phyloP scores from a whole-genome alignment of 2,329 filamentous ascomycete genomes.

The Aspergillus sp. region DNA sequence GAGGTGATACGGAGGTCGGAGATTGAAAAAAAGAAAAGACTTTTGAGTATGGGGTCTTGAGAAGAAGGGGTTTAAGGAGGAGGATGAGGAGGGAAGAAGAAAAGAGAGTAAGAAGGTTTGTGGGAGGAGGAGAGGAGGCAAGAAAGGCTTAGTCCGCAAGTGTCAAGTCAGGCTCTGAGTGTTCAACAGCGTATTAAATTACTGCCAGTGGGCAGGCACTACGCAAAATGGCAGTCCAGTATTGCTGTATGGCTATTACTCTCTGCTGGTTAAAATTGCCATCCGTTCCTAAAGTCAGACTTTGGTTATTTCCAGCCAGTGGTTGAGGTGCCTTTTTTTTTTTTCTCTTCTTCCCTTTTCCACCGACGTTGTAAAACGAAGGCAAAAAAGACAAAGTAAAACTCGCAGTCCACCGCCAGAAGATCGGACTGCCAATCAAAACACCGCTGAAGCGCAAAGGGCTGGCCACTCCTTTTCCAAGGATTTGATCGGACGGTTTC shows the following conservation, averaged over 20 bases:
- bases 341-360: background rate
- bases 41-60: conserved; percentile 10
- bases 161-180: background rate
- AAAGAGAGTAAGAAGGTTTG: conserved; percentile 19
- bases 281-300: background rate
- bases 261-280: background rate
- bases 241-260: conserved; percentile 1
- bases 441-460: background rate
- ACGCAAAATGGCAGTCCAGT: background rate
- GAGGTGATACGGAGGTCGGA: conserved; percentile 11
- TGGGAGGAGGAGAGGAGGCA: conserved; percentile 18
- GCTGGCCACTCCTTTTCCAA: conserved; percentile 3
- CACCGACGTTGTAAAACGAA: background rate
- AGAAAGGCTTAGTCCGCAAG: conserved; percentile 18
- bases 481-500: background rate
- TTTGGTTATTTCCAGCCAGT: background rate
- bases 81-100: conserved; percentile 29
- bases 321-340: conserved; percentile 3
- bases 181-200: conserved; percentile 6
- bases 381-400: conserved; percentile 6
- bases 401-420: background rate
- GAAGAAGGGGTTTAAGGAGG: conserved; percentile 11
- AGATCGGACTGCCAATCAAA: conserved; percentile 2
- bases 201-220: background rate
- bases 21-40: conserved; percentile 15